Base-by-base conservation (phyloP, 768 basidiomycete genomes). In the Kwoniella dendrophila region DNA sequence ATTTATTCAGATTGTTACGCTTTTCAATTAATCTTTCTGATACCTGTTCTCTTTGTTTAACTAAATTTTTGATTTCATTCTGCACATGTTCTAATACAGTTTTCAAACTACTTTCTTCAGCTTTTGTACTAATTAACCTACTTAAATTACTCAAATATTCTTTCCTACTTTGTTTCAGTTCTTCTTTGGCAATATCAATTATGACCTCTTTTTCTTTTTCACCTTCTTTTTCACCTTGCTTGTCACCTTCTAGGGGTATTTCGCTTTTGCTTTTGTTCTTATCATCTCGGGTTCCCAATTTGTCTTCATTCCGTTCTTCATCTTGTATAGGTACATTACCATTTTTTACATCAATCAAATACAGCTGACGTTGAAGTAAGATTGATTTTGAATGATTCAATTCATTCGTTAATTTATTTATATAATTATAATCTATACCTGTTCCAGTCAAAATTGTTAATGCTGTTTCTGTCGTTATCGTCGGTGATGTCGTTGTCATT, bases 351-450 rank as follows among this genome's bases (percentile, higher is more conserved):
- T 33, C 4, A 16, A 41, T 30, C 32, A 66, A 47, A 26, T 68
- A 65, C 14, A 68, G 12, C 12, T 69, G 59, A 10, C 59, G 54
- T 16, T 62, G 44, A 22, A 71, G 33, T 16, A 69, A 52, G 1
- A 56, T 40, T 18, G 44, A 30, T 34, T 67, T 65, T 32, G 49
- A 49, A 16, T 56, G 30, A 34, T 34, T 20, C 5, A 75, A 59
- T 51, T 75, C 71, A 18, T 44, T 51, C 10, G 63, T 62, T 3
- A 75, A 44, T 51, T 66, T 68, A 34, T 16, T 10, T 24, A 69
- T 56, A 22, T 64, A 67, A 26, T 55, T 54, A 26, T 69, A 61
- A 49, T 74, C 73, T 4, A 74, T 62, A 22, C 62, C 65, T 51
- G 53, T 44, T 47, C 59, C 59, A 8, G 27, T 27, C 33, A 47